Evolutionary conservation across 345 rosid species (phyloP).

Genomic region (Pugionium cornutum): DNA sequence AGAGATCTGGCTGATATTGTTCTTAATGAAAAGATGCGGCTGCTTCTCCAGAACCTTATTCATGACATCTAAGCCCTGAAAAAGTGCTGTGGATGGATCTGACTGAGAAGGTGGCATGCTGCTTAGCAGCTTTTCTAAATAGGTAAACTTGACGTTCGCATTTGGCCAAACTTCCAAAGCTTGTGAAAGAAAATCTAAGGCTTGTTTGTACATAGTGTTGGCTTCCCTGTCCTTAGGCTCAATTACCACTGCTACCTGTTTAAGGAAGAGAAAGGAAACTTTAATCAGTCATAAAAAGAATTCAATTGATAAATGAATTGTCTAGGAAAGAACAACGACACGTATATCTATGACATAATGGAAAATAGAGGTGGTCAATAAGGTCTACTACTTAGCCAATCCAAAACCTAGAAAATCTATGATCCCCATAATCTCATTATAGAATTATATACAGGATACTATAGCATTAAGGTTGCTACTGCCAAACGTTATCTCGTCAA

Average conservation of each 20-base stretch:
- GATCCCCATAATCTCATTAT: not conserved
- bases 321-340: conserved; percentile 8
- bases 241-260: conserved; percentile 92
- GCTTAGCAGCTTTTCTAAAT: conserved; percentile 85
- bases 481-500: not conserved
- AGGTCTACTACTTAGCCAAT: conserved; percentile 9
- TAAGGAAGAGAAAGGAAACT: conserved; percentile 25
- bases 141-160: conserved; percentile 93
- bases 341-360: conserved; percentile 13
- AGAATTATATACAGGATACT: conserved; percentile 6
- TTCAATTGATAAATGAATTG: conserved; percentile 5
- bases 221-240: conserved; percentile 97
- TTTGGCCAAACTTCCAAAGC: conserved; percentile 98
- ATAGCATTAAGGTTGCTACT: conserved; percentile 6
- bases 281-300: conserved; percentile 19
- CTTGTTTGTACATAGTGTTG: conserved; percentile 85
- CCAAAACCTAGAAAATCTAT: conserved; percentile 14
- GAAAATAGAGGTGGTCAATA: conserved; percentile 4
- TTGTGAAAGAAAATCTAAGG: conserved; percentile 84
- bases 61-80: conserved; percentile 98
- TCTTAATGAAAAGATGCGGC: conserved; percentile 85
- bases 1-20: conserved; percentile 85
- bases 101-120: conserved; percentile 88
- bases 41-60: conserved; percentile 97
- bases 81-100: conserved; percentile 92